These are phyloP conservation scores for Cladobotryum protrusum DNA, from an alignment of 2,329 filamentous ascomycete genomes.

Conservation along the genomic window DNA sequence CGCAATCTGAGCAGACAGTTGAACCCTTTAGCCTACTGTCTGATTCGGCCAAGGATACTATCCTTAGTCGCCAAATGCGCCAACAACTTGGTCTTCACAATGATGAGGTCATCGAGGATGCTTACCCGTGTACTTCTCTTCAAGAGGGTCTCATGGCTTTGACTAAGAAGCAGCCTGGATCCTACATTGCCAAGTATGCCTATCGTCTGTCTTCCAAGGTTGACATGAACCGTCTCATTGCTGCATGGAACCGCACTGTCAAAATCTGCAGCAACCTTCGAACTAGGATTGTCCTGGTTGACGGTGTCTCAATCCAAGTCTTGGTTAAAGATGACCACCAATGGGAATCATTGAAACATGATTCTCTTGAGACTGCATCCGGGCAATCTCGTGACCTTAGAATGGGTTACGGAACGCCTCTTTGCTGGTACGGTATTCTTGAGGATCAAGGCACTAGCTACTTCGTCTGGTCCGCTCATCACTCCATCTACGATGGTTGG, in stretches of 20 bases:
- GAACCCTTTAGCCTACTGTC: conserved; percentile 5
- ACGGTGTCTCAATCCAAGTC: not conserved
- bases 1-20: not conserved
- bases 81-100: not conserved
- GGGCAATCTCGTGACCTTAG: not conserved
- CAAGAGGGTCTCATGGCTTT: conserved; percentile 22
- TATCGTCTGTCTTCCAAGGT: conserved; percentile 16
- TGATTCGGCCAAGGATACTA: not conserved
- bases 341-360: not conserved
- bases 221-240: conserved; percentile 19
- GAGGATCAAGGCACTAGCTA: not conserved
- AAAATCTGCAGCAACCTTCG: conserved; percentile 9
- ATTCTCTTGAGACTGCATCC: not conserved
- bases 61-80: not conserved
- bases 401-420: conserved; percentile 9
- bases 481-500: conserved; percentile 16
- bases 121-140: conserved; percentile 18
- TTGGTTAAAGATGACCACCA: not conserved
- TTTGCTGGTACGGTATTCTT: conserved; percentile 6
- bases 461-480: not conserved
- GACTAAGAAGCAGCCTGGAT: conserved; percentile 24
- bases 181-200: conserved; percentile 26
- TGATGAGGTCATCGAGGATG: conserved; percentile 11
- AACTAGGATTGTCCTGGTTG: conserved; percentile 5
- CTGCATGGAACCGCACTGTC: conserved; percentile 20